phyloP scores from a whole-genome alignment of 1,284 basidiomycete genomes.

The Trichosporon sp. region DNA sequence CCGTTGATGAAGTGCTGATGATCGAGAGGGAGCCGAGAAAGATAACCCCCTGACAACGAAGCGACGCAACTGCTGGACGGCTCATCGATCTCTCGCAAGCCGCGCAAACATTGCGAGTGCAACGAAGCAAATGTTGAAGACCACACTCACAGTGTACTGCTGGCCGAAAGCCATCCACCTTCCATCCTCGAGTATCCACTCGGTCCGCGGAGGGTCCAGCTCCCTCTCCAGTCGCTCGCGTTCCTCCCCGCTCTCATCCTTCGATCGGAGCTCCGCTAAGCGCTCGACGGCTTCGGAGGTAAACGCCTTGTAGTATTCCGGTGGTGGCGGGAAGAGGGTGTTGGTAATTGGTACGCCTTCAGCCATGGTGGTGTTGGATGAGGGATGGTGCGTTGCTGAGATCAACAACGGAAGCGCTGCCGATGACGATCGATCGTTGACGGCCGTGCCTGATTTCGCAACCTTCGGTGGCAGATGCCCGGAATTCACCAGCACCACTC shows the following conservation, averaged over 20 bases:
- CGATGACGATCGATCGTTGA: constrained; percentile 1
- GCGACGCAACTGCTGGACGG: too few species aligned
- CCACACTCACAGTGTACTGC: constrained; percentile 43
- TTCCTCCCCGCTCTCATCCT: constrained; percentile 31
- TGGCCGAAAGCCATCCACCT: constrained; percentile 52
- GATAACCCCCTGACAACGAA: too few species aligned
- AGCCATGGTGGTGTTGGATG: constrained; percentile 24
- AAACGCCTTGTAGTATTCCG: constrained; percentile 47
- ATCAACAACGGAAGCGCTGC: not conserved
- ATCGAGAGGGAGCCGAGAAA: too few species aligned
- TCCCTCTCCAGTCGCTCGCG: constrained; percentile 30
- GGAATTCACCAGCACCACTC: not conserved
- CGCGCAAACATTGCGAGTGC: too few species aligned
- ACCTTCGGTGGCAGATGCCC: not conserved
- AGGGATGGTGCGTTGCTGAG: not conserved
- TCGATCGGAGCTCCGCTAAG: constrained; percentile 30
- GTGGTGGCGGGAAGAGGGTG: constrained; percentile 54
- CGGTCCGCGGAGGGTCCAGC: constrained; percentile 40
- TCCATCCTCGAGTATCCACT: constrained; percentile 51
- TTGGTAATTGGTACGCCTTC: constrained; percentile 48
- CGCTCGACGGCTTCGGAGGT: constrained; percentile 38
- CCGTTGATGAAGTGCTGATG: too few species aligned
- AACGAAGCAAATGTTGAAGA: too few species aligned
- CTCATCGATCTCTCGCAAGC: too few species aligned
- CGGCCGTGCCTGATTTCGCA: constrained; percentile 2